Base-by-base conservation (phyloP, 371 early-diverging fungal genomes). In the Rhizomucor pusillus region DNA sequence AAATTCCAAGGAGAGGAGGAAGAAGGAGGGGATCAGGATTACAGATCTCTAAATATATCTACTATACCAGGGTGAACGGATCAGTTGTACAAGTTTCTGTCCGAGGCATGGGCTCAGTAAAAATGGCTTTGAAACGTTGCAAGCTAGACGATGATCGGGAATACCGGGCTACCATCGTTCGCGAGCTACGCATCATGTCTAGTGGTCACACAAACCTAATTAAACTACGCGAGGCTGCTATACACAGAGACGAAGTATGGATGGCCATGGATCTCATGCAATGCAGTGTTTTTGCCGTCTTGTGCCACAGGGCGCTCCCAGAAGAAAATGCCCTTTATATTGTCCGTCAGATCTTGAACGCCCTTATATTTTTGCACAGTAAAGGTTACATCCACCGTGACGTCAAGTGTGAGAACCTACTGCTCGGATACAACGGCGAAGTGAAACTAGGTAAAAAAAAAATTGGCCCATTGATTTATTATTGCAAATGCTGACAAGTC, bases 201-300 rank as follows among this genome's bases (percentile, higher is more conserved):
- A 65, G 52, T 37, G 73, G 69, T 9, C 75, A 77, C 61, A 23
- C 43, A 13, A 74, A 77, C 56, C 51, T 77, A 3, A 77, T 77
- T 41, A 66, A 62, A 24, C 56, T 74, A 5, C 54, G 67, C 25
- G 78, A 77, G 45, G 69, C 62, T 9, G 52, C 75, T 4, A 52
- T 73, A 5, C 68, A 56, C 45, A 62, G 59, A 29, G 65, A 66
- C 24, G 73, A 72, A 45, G 66, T 77, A 6, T 77, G 75, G 75
- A 77, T 77, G 13, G 71, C 73, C 20, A 77, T 77, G 78, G 78
- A 77, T 63, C 56, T 77, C 1, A 74, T 74, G 75, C 58, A 52
- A 34, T 77, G 78, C 34, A 66, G 67, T 47, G 78, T 77, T 0
- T 77, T 77, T 70, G 66, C 69, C 10, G 69, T 77, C 1, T 40